phyloP scores from a whole-genome alignment of 73 alveolate genomes.

The Symbiodinium natans region DNA sequence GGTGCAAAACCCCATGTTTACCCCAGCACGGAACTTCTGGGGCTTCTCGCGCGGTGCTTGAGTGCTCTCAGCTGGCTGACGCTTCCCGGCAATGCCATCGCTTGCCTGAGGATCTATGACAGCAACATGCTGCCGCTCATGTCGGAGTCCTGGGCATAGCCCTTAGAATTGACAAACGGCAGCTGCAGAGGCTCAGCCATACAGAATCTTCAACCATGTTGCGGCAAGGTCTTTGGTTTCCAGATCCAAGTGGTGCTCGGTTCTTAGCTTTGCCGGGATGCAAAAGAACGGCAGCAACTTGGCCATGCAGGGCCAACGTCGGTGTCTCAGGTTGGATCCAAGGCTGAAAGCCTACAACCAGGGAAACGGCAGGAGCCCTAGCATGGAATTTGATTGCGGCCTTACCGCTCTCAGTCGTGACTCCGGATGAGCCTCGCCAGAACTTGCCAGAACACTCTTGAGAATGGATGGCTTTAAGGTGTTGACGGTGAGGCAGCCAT shows the following conservation, averaged over 20 bases:
- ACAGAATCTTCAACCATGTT: too few species aligned
- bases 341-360: slow-evolving; percentile 80
- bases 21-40: slow-evolving; percentile 90
- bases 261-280: neutral
- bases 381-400: neutral
- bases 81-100: neutral
- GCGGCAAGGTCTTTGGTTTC: slow-evolving; percentile 54
- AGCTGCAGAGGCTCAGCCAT: too few species aligned
- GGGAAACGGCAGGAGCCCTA: slow-evolving; percentile 45
- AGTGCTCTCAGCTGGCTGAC: neutral
- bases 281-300: too few species aligned
- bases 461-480: too few species aligned
- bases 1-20: slow-evolving; percentile 87
- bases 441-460: too few species aligned
- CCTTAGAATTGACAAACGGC: too few species aligned
- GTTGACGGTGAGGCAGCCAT: slow-evolving; percentile 87
- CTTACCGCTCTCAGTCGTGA: too few species aligned
- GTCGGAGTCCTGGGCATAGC: slow-evolving; percentile 84
- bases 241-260: slow-evolving; percentile 65
- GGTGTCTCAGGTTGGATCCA: slow-evolving; percentile 57
- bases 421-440: too few species aligned
- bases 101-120: slow-evolving; percentile 44
- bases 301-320: too few species aligned
- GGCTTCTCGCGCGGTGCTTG: slow-evolving; percentile 60
- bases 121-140: slow-evolving; percentile 59